A percentile compares a stretch with the other conserved stretches of the same genome.
Conservation (phyloP, 495 filamentous ascomycete genomes). For the Penicillium psychrofluorescens region DNA sequence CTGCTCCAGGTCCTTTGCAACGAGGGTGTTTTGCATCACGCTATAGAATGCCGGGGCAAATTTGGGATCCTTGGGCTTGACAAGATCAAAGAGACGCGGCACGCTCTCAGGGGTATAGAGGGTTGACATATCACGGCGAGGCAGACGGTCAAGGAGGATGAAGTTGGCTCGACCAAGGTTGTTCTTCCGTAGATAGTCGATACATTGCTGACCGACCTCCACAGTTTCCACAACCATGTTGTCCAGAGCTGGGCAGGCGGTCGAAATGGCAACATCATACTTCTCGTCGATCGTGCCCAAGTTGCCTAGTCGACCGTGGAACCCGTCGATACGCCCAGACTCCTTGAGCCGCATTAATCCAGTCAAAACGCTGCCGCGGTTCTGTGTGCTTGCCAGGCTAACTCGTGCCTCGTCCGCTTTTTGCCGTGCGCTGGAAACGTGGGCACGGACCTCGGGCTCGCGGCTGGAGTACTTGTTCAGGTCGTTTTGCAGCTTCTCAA, state of each 20-base stretch:
- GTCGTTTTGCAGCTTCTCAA: slow-evolving; percentile 59
- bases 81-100: slow-evolving; percentile 85
- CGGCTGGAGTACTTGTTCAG: slow-evolving; percentile 61
- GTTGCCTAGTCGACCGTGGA: slow-evolving; percentile 92
- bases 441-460: slow-evolving; percentile 72
- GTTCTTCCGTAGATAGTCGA: slow-evolving; percentile 94
- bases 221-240: slow-evolving; percentile 95
- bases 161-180: slow-evolving; percentile 97
- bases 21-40: slow-evolving; percentile 85
- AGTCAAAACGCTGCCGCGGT: slow-evolving; percentile 83
- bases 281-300: slow-evolving; percentile 90
- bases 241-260: slow-evolving; percentile 82
- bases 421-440: slow-evolving; percentile 80
- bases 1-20: slow-evolving; percentile 86
- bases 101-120: slow-evolving; percentile 89
- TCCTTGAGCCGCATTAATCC: slow-evolving; percentile 92
- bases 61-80: slow-evolving; percentile 78
- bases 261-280: slow-evolving; percentile 95
- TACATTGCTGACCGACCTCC: slow-evolving; percentile 92
- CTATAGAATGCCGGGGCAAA: slow-evolving; percentile 93
- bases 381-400: slow-evolving; percentile 81
- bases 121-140: slow-evolving; percentile 61
- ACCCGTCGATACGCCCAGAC: slow-evolving; percentile 91
- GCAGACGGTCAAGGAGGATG: slow-evolving; percentile 84
- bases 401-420: slow-evolving; percentile 93